Evolutionary conservation across 352 stramenopile species (phyloP).

Genomic region (Phytophthora boehmeriae): DNA sequence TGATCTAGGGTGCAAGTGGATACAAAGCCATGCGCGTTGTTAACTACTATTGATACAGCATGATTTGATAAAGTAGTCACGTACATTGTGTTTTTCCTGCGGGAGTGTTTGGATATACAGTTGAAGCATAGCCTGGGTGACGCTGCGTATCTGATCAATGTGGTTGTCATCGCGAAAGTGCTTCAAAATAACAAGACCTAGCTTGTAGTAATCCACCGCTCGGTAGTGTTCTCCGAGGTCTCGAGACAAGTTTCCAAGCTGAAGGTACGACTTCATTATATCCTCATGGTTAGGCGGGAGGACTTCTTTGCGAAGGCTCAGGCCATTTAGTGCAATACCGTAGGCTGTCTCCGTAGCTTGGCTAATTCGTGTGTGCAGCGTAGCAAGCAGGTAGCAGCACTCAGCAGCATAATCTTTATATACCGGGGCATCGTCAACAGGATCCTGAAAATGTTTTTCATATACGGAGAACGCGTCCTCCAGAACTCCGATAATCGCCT

Average conservation of each 20-base stretch:
- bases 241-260: conserved; percentile 47
- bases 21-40: conserved; percentile 4
- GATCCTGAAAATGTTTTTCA: conserved; percentile 44
- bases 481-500: conserved; percentile 49
- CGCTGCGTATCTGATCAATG: conserved; percentile 37
- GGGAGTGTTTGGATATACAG: conserved; percentile 43
- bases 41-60: background rate
- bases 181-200: conserved; percentile 42
- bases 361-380: conserved; percentile 20
- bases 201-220: conserved; percentile 58
- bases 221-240: conserved; percentile 57
- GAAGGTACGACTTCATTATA: conserved; percentile 48
- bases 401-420: conserved; percentile 36
- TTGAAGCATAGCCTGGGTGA: conserved; percentile 49
- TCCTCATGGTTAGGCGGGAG: conserved; percentile 31
- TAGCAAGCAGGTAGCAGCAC: conserved; percentile 52
- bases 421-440: conserved; percentile 17
- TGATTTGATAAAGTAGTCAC: conserved; percentile 1
- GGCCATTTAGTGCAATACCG: conserved; percentile 39
- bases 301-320: conserved; percentile 42
- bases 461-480: conserved; percentile 66
- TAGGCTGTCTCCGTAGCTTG: conserved; percentile 48
- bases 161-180: conserved; percentile 23
- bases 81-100: conserved; percentile 40
- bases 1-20: conserved; percentile 28